phyloP scores from a whole-genome alignment of 2,329 filamentous ascomycete species.

The Apiospora pterosperma region DNA sequence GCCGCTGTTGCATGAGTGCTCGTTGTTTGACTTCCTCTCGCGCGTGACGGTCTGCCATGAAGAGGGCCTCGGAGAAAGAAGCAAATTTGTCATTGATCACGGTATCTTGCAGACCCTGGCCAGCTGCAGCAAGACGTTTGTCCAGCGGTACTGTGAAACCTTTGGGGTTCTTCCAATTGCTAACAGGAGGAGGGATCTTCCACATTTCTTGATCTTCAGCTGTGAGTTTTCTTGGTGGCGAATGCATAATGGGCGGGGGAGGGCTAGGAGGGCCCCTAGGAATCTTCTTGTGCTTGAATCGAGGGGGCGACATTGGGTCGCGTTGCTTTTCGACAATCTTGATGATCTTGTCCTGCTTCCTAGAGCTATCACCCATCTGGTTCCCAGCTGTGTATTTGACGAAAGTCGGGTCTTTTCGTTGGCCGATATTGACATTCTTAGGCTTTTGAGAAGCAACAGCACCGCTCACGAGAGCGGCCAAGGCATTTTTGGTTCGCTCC shows the following conservation, averaged over 20 bases:
- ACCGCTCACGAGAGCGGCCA: constrained; percentile 77
- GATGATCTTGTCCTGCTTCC: constrained; percentile 93
- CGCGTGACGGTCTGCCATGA: constrained; percentile 91
- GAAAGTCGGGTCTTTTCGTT: constrained; percentile 81
- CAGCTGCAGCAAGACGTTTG: constrained; percentile 92
- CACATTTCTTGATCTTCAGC: constrained; percentile 97
- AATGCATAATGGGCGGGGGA: constrained; percentile 91
- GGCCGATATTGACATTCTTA: constrained; percentile 85
- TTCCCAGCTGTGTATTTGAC: constrained; percentile 94
- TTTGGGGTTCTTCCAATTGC: constrained; percentile 50
- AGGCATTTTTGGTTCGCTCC: constrained; percentile 82
- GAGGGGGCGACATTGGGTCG: constrained; percentile 95
- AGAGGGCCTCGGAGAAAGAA: constrained; percentile 89
- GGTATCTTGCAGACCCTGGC: constrained; percentile 85
- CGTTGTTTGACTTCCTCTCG: constrained; percentile 93
- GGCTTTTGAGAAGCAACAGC: constrained; percentile 91
- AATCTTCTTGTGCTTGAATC: constrained; percentile 99
- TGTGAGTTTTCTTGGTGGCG: constrained; percentile 88
- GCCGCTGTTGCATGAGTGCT: constrained; percentile 88
- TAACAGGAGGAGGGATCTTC: constrained; percentile 67
- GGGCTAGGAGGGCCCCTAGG: constrained; percentile 58
- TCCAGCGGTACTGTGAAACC: constrained; percentile 95
- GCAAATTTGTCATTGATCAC: constrained; percentile 99
- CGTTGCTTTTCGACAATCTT: constrained; percentile 94
- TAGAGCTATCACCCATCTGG: constrained; percentile 86